phyloP scores from a whole-genome alignment of 441 rosid genomes.

The Erodium texanum region DNA sequence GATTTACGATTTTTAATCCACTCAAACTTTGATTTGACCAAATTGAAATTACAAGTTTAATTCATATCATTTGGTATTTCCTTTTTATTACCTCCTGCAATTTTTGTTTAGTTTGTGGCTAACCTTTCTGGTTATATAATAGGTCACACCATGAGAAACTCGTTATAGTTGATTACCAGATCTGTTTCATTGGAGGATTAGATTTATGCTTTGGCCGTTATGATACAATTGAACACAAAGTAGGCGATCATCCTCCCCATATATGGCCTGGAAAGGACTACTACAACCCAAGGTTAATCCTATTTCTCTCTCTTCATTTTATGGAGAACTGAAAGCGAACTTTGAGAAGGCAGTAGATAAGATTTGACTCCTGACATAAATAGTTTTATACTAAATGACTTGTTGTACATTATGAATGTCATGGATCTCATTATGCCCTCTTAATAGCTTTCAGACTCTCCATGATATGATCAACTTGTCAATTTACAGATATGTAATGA shows the following conservation, averaged over 20 bases:
- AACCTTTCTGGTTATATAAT: conserved; percentile 19
- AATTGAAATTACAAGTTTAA: conserved; percentile 16
- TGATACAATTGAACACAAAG: conserved; percentile 77
- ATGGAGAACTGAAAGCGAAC: not conserved
- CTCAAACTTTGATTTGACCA: conserved; percentile 18
- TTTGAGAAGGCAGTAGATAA: not conserved
- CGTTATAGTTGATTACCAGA: conserved; percentile 82
- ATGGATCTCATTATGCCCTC: conserved; percentile 3
- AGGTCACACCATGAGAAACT: conserved; percentile 99
- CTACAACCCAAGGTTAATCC: conserved; percentile 75
- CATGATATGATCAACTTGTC: not conserved
- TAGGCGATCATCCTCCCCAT: conserved; percentile 72
- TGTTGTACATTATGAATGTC: not conserved
- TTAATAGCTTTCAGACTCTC: not conserved
- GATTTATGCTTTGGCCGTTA: conserved; percentile 99
- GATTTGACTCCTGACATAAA: not conserved
- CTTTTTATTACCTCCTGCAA: not conserved
- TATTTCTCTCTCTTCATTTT: not conserved
- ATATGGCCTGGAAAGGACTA: conserved; percentile 99
- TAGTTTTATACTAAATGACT: not conserved
- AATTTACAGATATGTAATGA: not conserved
- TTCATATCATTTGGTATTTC: not conserved
- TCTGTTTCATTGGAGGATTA: conserved; percentile 92
- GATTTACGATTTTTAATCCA: conserved; percentile 10
- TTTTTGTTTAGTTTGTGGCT: conserved; percentile 1